Evolutionary conservation across 2,329 filamentous ascomycete species (phyloP), one percentile per base, ranked within the genome.

Genomic region (Ambrosiella cleistominuta): DNA sequence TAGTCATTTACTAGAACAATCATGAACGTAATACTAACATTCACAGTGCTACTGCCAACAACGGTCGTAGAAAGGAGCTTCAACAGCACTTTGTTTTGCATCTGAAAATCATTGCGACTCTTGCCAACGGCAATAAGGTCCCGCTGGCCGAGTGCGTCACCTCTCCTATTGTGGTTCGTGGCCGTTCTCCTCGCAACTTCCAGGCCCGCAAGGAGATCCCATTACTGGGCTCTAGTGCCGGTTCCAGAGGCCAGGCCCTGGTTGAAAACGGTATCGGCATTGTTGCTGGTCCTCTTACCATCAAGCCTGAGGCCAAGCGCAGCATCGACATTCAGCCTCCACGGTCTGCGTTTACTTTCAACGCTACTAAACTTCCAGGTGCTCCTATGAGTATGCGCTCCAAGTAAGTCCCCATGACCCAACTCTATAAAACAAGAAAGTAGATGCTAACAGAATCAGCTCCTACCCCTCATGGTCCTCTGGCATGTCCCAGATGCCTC

Each of bases 81-180:
- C 91, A 97, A 68, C 91, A 97, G 67, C 91, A 97, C 71, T 97
- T 97, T 69, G 83, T 95, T 9, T 77, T 97, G 60, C 85, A 89
- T 62, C 74, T 97, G 56, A 95, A 91, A 69, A 83, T 95, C 8
- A 75, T 90, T 62, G 90, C 85, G 13, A 93, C 88, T 0, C 72
- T 97, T 54, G 79, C 87, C 0, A 93, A 88, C 61, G 88, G 88
- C n/a, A 78, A 77, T 39, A 95, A 90, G 69, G 78, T 88, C 39
- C 78, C 88, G 7, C 77, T 96, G 56, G 86, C 85, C 56, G 90
- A 96, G 70, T 82, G 88, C 13, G 83, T 83, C 37, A 96, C 91
- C 0, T 86, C 88, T 0, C 88, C 91, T 1, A 91, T 97, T 64
- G 94, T 97, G 57, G 91, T 97, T 37, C 85, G 91, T 61, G 91